Evolutionary conservation across 2,329 filamentous ascomycete genomes (phyloP).

Genomic region (Raffaelea albimanens): DNA sequence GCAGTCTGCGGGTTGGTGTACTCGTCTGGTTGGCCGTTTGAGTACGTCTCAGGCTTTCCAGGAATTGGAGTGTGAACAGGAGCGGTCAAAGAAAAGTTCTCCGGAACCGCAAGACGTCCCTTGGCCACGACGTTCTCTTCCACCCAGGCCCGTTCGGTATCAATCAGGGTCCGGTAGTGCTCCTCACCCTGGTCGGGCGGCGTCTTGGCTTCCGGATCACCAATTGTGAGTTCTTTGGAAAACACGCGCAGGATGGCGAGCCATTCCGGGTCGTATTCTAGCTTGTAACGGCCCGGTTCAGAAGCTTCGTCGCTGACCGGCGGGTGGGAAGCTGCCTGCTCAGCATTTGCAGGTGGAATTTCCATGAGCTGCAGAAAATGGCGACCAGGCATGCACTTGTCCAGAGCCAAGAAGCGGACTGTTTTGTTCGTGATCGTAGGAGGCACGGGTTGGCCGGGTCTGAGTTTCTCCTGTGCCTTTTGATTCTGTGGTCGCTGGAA

Average conservation of each 20-base stretch:
- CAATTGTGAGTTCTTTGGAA: conserved; percentile 53
- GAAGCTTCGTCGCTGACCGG: not conserved
- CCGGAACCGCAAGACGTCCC: conserved; percentile 58
- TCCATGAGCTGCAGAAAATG: conserved; percentile 76
- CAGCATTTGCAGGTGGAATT: conserved; percentile 31
- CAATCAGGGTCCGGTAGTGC: conserved; percentile 58
- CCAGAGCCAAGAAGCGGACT: conserved; percentile 79
- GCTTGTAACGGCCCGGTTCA: conserved; percentile 33
- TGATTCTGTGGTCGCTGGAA: conserved; percentile 42
- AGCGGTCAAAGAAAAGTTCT: conserved; percentile 70
- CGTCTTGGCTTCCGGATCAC: conserved; percentile 39
- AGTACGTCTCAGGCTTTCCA: conserved; percentile 34
- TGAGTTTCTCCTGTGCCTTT: conserved; percentile 13
- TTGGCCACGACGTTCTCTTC: conserved; percentile 59
- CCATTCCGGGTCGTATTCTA: conserved; percentile 91
- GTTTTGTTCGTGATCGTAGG: conserved; percentile 64
- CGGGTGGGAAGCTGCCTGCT: not conserved
- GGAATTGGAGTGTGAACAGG: conserved; percentile 50
- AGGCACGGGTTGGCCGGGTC: conserved; percentile 55
- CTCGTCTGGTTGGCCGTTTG: conserved; percentile 58
- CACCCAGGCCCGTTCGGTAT: conserved; percentile 68
- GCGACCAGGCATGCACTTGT: conserved; percentile 76
- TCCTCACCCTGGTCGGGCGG: conserved; percentile 58
- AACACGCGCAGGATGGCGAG: conserved; percentile 85
- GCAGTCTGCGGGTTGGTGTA: conserved; percentile 81